phyloP scores from a whole-genome alignment of 2,329 filamentous ascomycete genomes.

The Amauroascus niger region DNA sequence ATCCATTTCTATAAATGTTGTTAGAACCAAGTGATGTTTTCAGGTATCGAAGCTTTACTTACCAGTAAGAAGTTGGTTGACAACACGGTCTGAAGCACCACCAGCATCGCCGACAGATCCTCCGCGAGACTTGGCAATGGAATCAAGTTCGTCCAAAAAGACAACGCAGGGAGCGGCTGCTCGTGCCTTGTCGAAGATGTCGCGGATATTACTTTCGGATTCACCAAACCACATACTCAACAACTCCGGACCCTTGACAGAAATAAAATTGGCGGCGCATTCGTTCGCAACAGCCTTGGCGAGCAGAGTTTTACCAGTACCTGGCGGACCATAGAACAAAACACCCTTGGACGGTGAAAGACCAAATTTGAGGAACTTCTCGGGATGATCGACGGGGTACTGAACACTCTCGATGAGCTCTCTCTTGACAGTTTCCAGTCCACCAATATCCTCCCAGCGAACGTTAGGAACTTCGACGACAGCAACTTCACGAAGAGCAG shows the following conservation, averaged over 20 bases:
- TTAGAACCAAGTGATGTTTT: constrained; percentile 43
- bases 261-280: constrained; percentile 99
- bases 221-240: constrained; percentile 99
- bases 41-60: no score
- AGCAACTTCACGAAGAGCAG: constrained; percentile 93
- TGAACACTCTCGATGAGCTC: constrained; percentile 98
- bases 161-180: constrained; percentile 96
- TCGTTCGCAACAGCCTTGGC: constrained; percentile 99
- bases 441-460: constrained; percentile 99
- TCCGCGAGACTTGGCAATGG: constrained; percentile 98
- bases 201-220: constrained; percentile 98
- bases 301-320: constrained; percentile 99
- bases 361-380: constrained; percentile 99
- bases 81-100: constrained; percentile 96
- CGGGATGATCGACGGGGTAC: constrained; percentile 97
- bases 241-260: constrained; percentile 94
- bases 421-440: constrained; percentile 95
- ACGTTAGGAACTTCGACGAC: constrained; percentile 99
- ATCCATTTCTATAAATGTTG: constrained; percentile 66
- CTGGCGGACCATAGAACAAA: constrained; percentile 94
- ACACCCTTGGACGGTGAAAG: constrained; percentile 97
- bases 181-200: constrained; percentile 99
- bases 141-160: constrained; percentile 97
- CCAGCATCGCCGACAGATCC: constrained; percentile 92
- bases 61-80: constrained; percentile 98